Conservation (phyloP, 2,329 filamentous ascomycete genomes). For the Pseudogymnoascus sp. region DNA sequence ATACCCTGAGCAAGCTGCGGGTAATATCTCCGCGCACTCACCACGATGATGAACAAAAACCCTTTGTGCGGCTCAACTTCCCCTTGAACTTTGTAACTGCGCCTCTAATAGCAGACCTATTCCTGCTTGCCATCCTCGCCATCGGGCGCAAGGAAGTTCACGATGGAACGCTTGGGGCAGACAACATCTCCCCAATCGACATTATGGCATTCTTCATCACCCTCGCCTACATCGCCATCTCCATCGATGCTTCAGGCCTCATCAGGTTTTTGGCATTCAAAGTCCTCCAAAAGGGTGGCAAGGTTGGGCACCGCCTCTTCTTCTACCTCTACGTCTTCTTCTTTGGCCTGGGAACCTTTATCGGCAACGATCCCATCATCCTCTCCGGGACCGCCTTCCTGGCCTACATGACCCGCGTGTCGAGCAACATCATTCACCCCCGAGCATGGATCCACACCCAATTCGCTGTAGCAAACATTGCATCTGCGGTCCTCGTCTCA, state of each 20-base stretch:
- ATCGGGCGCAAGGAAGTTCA: conserved; percentile 59
- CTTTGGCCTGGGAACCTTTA: conserved; percentile 57
- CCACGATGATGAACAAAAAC: conserved; percentile 26
- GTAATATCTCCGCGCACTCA: conserved; percentile 40
- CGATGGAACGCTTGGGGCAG: conserved; percentile 58
- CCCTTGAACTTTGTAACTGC: conserved; percentile 65
- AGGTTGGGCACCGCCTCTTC: conserved; percentile 59
- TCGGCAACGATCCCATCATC: conserved; percentile 70
- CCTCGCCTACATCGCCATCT: conserved; percentile 68
- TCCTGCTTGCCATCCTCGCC: conserved; percentile 59
- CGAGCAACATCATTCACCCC: conserved; percentile 62
- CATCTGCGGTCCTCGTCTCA: conserved; percentile 67
- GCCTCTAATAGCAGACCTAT: conserved; percentile 62
- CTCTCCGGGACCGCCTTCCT: conserved; percentile 66
- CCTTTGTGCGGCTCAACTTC: conserved; percentile 45
- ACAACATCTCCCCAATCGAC: conserved; percentile 60
- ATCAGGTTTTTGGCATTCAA: conserved; percentile 64
- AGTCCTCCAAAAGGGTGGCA: conserved; percentile 58
- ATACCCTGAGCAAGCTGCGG: conserved; percentile 38
- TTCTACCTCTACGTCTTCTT: conserved; percentile 69
- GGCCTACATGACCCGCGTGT: conserved; percentile 69
- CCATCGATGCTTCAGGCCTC: conserved; percentile 66
- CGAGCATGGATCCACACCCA: conserved; percentile 67
- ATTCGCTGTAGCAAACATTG: conserved; percentile 65
- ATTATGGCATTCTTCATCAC: conserved; percentile 71